Evolutionary conservation across 2,329 filamentous ascomycete genomes (phyloP).

Genomic region (Trichophyton benhamiae): DNA sequence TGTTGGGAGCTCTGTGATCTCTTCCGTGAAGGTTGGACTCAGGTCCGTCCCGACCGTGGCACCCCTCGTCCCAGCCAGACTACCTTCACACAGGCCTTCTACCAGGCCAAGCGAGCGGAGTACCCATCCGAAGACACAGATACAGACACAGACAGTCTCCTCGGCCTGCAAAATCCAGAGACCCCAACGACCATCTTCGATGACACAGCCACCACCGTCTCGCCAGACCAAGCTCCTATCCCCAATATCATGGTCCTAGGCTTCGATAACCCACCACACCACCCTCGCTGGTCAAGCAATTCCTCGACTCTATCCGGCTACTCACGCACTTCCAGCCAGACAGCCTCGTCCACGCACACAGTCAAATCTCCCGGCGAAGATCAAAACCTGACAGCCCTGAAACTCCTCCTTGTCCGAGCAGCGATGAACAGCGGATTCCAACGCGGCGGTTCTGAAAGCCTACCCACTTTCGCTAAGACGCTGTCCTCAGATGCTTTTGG

Average conservation of each 20-base stretch:
- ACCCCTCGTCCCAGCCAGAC: conserved; percentile 73
- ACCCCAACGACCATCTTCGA: conserved; percentile 94
- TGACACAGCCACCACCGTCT: conserved; percentile 74
- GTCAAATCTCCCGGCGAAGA: conserved; percentile 49
- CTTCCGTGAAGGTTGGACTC: conserved; percentile 84
- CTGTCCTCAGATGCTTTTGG: conserved; percentile 71
- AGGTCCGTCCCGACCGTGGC: conserved; percentile 70
- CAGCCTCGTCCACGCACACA: conserved; percentile 35
- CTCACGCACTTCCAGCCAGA: conserved; percentile 50
- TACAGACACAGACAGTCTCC: conserved; percentile 17
- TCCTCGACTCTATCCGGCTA: conserved; percentile 69
- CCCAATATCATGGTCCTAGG: conserved; percentile 84
- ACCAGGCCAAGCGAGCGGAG: conserved; percentile 38
- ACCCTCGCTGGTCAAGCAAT: conserved; percentile 58
- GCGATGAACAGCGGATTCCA: conserved; percentile 74
- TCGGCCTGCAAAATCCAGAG: conserved; percentile 46
- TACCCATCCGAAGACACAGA: conserved; percentile 17
- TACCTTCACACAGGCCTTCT: conserved; percentile 51
- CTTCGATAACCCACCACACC: conserved; percentile 46
- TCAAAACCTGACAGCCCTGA: conserved; percentile 62
- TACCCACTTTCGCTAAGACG: conserved; percentile 65
- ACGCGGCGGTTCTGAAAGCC: conserved; percentile 43
- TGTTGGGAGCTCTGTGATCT: conserved; percentile 93
- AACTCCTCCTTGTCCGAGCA: conserved; percentile 68
- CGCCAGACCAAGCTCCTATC: conserved; percentile 63